Percentiles rank a stretch among this genome's conserved stretches.
phyloP scores from a whole-genome alignment of 495 filamentous ascomycete genomes.

The Lepraria neglecta region DNA sequence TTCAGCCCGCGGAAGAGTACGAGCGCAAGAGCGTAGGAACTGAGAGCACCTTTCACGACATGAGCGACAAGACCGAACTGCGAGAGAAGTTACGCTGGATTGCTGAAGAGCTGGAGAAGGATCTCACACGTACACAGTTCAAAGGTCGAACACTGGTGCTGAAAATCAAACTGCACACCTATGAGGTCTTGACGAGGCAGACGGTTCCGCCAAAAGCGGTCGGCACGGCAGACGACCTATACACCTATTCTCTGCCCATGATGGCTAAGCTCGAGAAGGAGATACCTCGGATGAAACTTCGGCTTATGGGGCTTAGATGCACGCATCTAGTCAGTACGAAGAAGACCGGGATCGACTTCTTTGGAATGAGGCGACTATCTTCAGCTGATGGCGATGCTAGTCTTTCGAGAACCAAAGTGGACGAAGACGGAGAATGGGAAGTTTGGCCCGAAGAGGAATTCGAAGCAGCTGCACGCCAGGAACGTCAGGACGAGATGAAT shows the following conservation, averaged over 20 bases:
- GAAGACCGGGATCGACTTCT: constrained; percentile 72
- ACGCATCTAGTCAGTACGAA: constrained; percentile 82
- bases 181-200: constrained; percentile 84
- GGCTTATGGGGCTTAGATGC: constrained; percentile 82
- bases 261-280: constrained; percentile 80
- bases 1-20: constrained; percentile 82
- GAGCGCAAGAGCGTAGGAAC: constrained; percentile 93
- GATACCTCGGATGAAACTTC: constrained; percentile 69
- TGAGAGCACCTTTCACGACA: constrained; percentile 84
- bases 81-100: constrained; percentile 69
- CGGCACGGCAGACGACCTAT: constrained; percentile 70
- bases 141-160: constrained; percentile 85
- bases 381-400: neutral
- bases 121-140: constrained; percentile 69
- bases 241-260: constrained; percentile 75
- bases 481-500: constrained; percentile 58
- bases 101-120: constrained; percentile 84
- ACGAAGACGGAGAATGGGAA: constrained; percentile 50
- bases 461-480: constrained; percentile 56
- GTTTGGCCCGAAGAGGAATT: constrained; percentile 64
- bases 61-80: constrained; percentile 60
- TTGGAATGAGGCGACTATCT: constrained; percentile 45
- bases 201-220: constrained; percentile 66
- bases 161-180: constrained; percentile 92
- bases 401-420: constrained; percentile 4